Evolutionary conservation across 352 stramenopile genomes (phyloP), one percentile per base, ranked within the genome.

Genomic region (Globisporangium spiculum): DNA sequence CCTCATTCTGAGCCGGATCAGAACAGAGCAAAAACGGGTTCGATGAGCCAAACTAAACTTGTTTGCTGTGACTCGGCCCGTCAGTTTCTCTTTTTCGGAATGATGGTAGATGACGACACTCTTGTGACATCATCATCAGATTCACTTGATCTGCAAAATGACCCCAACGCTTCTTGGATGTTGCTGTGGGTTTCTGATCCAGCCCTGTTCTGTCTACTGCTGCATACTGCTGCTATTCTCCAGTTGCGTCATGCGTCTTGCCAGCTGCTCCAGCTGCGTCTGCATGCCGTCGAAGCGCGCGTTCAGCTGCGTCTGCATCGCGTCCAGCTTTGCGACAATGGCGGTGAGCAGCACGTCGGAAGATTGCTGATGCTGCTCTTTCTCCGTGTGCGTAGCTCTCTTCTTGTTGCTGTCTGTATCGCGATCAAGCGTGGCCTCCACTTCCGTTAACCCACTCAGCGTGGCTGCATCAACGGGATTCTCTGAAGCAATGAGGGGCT

Each of bases 231-330:
- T 60, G 12, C 67, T 72, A 32, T 64, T 65, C 70, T 90, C 79
- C 68, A 88, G 66, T 10, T 76, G 76, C 34, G 75, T 63, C 14
- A 90, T 57, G 20, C 82, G 76, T 3, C n/a, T 30, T 3, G 41
- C 24, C 32, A 90, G 60, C 20, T 77, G 72, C 56, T 70, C 64
- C 64, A 90, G 55, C 27, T 75, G 74, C n/a, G 74, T 53, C 64
- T 89, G 75, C 27, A 89, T 72, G 34, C 57, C 30, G 60, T 90
- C 80, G 34, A 90, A 89, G 64, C 82, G 82, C n/a, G 67, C 44
- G 63, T 83, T 78, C 67, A 90, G 58, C 26, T 83, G 70, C 57
- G 55, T 75, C 58, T 88, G 82, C 63, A 90, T 69, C 4, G 73
- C 60, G 16, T 76, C 65, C 24, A 89, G 71, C 38, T 74, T 74